These are phyloP conservation scores for Diaporthe citrichinensis DNA, from an alignment of 2,329 filamentous ascomycete genomes.

Conservation along the genomic window DNA sequence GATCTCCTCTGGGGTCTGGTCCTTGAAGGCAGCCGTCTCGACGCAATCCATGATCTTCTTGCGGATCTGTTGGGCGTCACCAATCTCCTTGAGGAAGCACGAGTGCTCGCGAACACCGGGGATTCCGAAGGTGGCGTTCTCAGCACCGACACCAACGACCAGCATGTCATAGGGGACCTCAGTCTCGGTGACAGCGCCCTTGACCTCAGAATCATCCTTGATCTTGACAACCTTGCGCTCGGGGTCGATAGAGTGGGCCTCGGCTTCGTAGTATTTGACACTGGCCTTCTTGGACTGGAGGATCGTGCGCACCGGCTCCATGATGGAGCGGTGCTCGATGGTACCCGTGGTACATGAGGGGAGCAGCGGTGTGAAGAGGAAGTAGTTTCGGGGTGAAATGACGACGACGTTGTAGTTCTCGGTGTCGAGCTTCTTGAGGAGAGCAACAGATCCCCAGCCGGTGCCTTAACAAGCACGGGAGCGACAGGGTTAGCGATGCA, in stretches of 20 bases:
- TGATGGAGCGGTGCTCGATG: constrained; percentile 99
- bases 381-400: constrained; percentile 98
- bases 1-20: constrained; percentile 88
- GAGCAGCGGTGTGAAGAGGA: constrained; percentile 97
- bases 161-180: constrained; percentile 99
- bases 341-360: constrained; percentile 97
- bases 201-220: constrained; percentile 92
- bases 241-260: constrained; percentile 94
- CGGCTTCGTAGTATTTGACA: constrained; percentile 98
- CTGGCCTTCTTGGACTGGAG: constrained; percentile 93
- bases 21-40: constrained; percentile 98
- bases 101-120: constrained; percentile 95
- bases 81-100: constrained; percentile 99
- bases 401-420: constrained; percentile 99
- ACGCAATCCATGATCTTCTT: constrained; percentile 99
- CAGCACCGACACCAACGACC: constrained; percentile 95
- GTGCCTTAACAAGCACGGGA: constrained; percentile 73
- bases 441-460: constrained; percentile 94
- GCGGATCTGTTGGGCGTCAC: constrained; percentile 94
- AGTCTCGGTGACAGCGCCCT: constrained; percentile 84
- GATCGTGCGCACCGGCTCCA: constrained; percentile 98
- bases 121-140: constrained; percentile 99
- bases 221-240: constrained; percentile 91
- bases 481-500: constrained; percentile 41
- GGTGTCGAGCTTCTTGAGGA: constrained; percentile 98